Conservation (phyloP, 495 filamentous ascomycete genomes). For the Neurospora tetraspora region DNA sequence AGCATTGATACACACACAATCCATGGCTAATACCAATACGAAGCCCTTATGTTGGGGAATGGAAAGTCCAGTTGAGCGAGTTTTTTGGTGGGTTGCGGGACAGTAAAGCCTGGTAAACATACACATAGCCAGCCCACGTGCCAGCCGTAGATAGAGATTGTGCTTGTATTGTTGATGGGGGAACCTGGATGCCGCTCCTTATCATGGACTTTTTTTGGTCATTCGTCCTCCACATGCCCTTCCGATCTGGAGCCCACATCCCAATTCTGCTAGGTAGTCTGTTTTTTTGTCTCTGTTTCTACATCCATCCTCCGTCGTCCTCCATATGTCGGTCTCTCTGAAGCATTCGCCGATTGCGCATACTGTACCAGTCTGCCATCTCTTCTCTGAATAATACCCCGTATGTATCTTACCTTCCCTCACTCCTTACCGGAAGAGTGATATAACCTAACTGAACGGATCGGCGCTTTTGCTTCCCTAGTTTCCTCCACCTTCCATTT, state of each 20-base stretch:
- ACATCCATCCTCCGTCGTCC: neutral
- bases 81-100: neutral
- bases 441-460: neutral
- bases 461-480: neutral
- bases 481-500: neutral
- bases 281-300: neutral
- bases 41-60: neutral
- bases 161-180: neutral
- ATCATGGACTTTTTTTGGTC: neutral
- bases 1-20: neutral
- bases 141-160: neutral
- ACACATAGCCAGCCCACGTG: too few relatives aligned
- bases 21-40: neutral
- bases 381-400: neutral
- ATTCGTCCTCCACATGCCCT: neutral
- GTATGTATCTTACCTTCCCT: neutral
- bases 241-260: neutral
- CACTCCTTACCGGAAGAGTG: neutral
- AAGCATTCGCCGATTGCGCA: neutral
- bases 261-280: neutral
- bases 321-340: neutral
- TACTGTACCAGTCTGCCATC: neutral
- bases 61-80: neutral
- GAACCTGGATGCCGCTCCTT: neutral
- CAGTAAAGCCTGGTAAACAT: neutral